phyloP scores from a whole-genome alignment of 2,329 filamentous ascomycete species.

The Magnaporthiopsis poae region DNA sequence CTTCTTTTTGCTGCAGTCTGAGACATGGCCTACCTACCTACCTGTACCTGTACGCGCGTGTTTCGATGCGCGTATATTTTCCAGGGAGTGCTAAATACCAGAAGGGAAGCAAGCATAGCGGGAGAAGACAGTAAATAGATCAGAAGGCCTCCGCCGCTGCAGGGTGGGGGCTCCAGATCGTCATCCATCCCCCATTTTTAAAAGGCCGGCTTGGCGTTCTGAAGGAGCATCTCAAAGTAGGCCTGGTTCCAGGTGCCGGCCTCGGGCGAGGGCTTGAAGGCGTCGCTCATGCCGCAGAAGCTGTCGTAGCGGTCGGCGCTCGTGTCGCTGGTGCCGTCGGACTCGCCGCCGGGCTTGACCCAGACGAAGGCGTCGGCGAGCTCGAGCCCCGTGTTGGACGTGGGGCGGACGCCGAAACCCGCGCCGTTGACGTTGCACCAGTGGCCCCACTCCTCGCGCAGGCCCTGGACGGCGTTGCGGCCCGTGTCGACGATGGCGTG shows the following conservation, averaged over 20 bases:
- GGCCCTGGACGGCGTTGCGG: constrained; percentile 30
- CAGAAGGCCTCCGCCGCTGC: no score
- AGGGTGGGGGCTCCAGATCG: no score
- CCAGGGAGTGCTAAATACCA: no score
- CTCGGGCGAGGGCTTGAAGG: constrained; percentile 31
- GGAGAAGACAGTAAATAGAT: no score
- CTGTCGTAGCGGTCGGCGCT: constrained; percentile 26
- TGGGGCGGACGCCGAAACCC: constrained; percentile 50
- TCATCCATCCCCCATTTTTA: constrained; percentile 11
- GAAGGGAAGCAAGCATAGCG: no score
- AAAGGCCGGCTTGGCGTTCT: constrained; percentile 29
- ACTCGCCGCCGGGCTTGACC: constrained; percentile 55
- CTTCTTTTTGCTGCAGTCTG: no score
- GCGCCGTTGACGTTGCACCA: constrained; percentile 47
- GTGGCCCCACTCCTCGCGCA: constrained; percentile 35
- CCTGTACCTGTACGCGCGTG: no score
- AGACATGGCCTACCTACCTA: no score
- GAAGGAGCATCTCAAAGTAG: constrained; percentile 34
- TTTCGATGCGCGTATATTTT: no score
- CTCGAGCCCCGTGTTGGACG: constrained; percentile 43
- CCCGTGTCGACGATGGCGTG: constrained; percentile 33
- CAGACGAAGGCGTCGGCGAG: constrained; percentile 56
- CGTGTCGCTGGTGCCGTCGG: constrained; percentile 28
- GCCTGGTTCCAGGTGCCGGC: constrained; percentile 34
- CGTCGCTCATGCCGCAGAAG: constrained; percentile 29